Base-by-base conservation (phyloP, 208 protist species). In the Leishmania major region DNA sequence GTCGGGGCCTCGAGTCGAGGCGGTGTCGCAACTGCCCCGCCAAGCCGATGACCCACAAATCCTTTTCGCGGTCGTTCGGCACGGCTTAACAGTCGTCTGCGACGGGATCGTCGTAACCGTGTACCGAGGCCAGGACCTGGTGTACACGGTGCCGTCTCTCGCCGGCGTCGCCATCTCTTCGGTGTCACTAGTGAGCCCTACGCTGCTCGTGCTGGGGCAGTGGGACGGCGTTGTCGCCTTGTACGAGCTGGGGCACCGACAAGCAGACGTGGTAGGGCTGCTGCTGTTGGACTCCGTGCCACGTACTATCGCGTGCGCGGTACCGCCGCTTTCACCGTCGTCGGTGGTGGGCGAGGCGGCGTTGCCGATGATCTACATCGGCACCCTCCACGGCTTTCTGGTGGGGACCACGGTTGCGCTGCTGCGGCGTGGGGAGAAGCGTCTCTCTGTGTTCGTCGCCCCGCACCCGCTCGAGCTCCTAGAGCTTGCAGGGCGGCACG, bases 391-490 rank as follows among this genome's bases (percentile, higher is more conserved):
- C 67, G 88, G 88, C 10, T 72, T 60, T 64, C 72, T 91, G 13
- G 74, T 84, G 1, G 88, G 89, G 78, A 87, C 86, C 22, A 81
- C 81, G 10, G 78, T 60, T 4, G 70, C 62, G 0, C 82, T 81
- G 5, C 45, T 85, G 31, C 59, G 77, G 49, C 37, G 57, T 35
- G 83, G 60, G 37, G 84, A 69, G n/a, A 60, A 78, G 67, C 71
- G 77, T 6, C 87, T 80, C 17, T 75, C 78, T 31, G 62, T 84
- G 31, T 78, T 79, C 19, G 87, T 91, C 22, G 91, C 88, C 35
- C 80, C 93, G 51, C 82, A 76, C 43, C 89, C 91, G 4, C 82
- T 96, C 17, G 88, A 91, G 85, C 81, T 96, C 40, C 77, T 78
- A 37, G 49, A 76, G 79, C 81, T 88, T 15, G 85, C 84, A 35